A percentile compares a stretch with the other conserved stretches of the same genome.
Evolutionary conservation across 345 rosid species (phyloP).

Genomic region (Eucalyptus tenuipes): DNA sequence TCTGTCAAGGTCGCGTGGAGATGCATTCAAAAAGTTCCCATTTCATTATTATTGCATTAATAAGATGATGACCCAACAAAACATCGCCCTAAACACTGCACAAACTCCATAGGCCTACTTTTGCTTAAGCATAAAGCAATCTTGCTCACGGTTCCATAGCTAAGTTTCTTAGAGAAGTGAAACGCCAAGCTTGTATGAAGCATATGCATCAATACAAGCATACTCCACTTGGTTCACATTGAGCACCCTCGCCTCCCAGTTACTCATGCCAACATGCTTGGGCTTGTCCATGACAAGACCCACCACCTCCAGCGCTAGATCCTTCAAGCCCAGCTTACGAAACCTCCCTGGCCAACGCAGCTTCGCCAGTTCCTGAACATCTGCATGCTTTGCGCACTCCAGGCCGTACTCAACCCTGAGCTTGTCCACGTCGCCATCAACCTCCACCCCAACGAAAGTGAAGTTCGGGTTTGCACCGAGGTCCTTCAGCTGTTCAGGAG

Average conservation of each 20-base stretch:
- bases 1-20: background rate
- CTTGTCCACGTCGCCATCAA: constrained; percentile 5
- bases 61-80: background rate
- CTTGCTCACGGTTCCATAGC: background rate
- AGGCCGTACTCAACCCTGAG: constrained; percentile 11
- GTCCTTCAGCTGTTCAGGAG: constrained; percentile 4
- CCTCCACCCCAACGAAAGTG: constrained; percentile 16
- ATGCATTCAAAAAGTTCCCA: background rate
- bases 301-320: background rate
- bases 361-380: constrained; percentile 3
- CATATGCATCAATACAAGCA: constrained; percentile 23
- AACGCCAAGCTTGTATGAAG: constrained; percentile 9
- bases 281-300: constrained; percentile 13
- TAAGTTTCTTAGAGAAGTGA: background rate
- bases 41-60: background rate
- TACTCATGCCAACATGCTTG: background rate
- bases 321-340: constrained; percentile 8
- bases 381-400: background rate
- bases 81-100: background rate
- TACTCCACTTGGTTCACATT: constrained; percentile 5
- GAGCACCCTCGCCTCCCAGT: constrained; percentile 19
- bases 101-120: background rate
- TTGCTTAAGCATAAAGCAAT: background rate
- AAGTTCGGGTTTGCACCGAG: background rate
- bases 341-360: background rate